Base-by-base conservation (phyloP, 177 flowering plant species). In the Telopea speciosissima region DNA sequence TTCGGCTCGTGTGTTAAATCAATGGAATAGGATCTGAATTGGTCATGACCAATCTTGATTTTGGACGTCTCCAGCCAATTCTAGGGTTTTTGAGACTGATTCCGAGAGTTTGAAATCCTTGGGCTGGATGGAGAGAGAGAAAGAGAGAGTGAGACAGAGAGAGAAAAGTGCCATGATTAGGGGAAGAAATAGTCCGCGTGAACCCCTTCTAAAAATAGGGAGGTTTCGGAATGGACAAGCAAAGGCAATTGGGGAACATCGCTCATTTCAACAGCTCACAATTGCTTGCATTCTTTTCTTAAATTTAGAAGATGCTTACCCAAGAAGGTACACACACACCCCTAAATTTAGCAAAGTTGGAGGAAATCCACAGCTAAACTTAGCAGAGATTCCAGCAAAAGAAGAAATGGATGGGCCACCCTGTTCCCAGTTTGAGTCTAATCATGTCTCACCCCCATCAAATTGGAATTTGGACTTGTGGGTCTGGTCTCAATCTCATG, bases 161-260 rank as follows among this genome's bases (percentile, higher is more conserved):
- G 68, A 65, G 54, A 74, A 21, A 66, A 36, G 69, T 44, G 56
- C 36, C 73, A 61, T 60, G 67, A 66, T 75, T 70, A 62, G 66
- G 73, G 70, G n/a, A 66, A 66, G 66, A 66, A 67, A 28, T 62
- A 68, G 56, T 16, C 25, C 6, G 62, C 67, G 31, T 62, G 75
- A 68, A 26, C 40, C 71, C 31, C 36, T 66, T 66, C 28, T 31
- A 22, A 63, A 52, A 54, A 63, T 4, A 54, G 44, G 61, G 70
- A 72, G 60, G 60, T 66, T 61, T 67, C 40, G 17, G 66, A 40
- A 66, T 66, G 54, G 6, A 3, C 40, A 52, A 45, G 68, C 65
- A 24, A 54, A 64, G 49, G 31, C 63, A 64, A 71, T 44, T 45
- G 45, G 22, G 21, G 59, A 45, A 40, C 68, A 44, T 45, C 33